Conservation (phyloP, 1,284 basidiomycete genomes). For the Trichosporon coremiiforme region DNA sequence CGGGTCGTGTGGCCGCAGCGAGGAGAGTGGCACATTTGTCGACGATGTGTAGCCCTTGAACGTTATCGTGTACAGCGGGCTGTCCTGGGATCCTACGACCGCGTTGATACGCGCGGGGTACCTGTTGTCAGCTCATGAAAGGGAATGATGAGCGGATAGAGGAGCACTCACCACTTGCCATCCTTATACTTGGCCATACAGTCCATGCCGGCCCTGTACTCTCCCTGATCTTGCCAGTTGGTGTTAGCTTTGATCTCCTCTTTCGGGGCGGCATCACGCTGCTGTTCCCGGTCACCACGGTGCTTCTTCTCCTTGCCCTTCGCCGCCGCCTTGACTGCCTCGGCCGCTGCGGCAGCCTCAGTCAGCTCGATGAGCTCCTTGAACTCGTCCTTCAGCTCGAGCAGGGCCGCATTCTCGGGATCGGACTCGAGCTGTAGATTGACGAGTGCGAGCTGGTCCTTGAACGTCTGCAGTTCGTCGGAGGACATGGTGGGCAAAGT, state of each 20-base stretch:
- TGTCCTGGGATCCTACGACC: slow-evolving; percentile 81
- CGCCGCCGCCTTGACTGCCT: slow-evolving; percentile 27
- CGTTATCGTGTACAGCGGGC: slow-evolving; percentile 85
- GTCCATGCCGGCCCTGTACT: slow-evolving; percentile 77
- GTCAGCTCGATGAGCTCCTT: slow-evolving; percentile 87
- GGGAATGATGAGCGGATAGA: too few relatives aligned
- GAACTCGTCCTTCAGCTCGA: slow-evolving; percentile 74
- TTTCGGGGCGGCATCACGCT: slow-evolving; percentile 10
- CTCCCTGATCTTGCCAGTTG: slow-evolving; percentile 48
- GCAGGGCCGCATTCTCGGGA: slow-evolving; percentile 73
- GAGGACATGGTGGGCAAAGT: background rate
- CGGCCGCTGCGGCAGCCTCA: slow-evolving; percentile 64
- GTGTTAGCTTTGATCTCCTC: slow-evolving; percentile 3
- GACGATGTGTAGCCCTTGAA: slow-evolving; percentile 95
- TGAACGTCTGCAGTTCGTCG: slow-evolving; percentile 76
- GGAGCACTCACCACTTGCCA: slow-evolving; percentile 64
- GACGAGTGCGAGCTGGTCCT: slow-evolving; percentile 83
- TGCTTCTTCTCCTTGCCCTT: slow-evolving; percentile 29
- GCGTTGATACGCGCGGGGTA: slow-evolving; percentile 90
- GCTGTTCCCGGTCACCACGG: slow-evolving; percentile 22
- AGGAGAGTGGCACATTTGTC: slow-evolving; percentile 76
- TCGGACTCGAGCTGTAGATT: slow-evolving; percentile 80
- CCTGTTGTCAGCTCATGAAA: slow-evolving; percentile 47
- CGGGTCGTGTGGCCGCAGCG: slow-evolving; percentile 65
- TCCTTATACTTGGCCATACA: slow-evolving; percentile 90